These are phyloP conservation scores for Scheffersomyces amazonensis DNA, from an alignment of 805 yeast species.

Conservation along the genomic window DNA sequence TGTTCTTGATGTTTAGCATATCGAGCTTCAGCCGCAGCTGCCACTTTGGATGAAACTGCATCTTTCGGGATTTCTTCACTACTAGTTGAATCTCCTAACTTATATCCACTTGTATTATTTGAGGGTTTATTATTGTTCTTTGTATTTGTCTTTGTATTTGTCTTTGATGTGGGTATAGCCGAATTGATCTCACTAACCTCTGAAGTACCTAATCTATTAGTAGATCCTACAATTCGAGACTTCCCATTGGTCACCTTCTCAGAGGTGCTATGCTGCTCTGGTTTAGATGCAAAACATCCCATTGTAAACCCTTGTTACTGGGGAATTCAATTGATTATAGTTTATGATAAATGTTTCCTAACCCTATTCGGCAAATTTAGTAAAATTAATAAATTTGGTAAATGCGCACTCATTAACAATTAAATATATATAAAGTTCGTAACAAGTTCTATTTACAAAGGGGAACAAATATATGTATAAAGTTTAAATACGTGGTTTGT, in stretches of 20 bases:
- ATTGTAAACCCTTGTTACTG: too few species aligned
- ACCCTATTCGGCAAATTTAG: too few species aligned
- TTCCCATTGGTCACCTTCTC: slow-evolving; percentile 4
- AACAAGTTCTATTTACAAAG: too few species aligned
- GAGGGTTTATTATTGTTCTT: neutral
- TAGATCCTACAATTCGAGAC: slow-evolving; percentile 6
- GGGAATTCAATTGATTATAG: too few species aligned
- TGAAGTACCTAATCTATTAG: slow-evolving; percentile 10
- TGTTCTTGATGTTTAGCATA: slow-evolving; percentile 25
- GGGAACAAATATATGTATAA: too few species aligned
- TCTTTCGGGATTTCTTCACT: neutral
- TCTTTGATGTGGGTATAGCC: too few species aligned
- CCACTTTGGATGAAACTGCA: slow-evolving; percentile 29
- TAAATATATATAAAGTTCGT: too few species aligned
- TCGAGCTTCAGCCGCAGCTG: slow-evolving; percentile 38
- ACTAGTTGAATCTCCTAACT: neutral
- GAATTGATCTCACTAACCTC: too few species aligned
- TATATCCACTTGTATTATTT: neutral
- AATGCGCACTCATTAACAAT: too few species aligned
- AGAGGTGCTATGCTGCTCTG: slow-evolving; percentile 1
- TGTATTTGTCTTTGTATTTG: neutral
- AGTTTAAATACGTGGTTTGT: too few species aligned
- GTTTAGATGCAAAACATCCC: slow-evolving; percentile 25
- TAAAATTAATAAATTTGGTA: too few species aligned
- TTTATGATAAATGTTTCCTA: too few species aligned